These are phyloP conservation scores for Hymenoscyphus repandus DNA, from an alignment of 2,329 filamentous ascomycete species.

Conservation along the genomic window DNA sequence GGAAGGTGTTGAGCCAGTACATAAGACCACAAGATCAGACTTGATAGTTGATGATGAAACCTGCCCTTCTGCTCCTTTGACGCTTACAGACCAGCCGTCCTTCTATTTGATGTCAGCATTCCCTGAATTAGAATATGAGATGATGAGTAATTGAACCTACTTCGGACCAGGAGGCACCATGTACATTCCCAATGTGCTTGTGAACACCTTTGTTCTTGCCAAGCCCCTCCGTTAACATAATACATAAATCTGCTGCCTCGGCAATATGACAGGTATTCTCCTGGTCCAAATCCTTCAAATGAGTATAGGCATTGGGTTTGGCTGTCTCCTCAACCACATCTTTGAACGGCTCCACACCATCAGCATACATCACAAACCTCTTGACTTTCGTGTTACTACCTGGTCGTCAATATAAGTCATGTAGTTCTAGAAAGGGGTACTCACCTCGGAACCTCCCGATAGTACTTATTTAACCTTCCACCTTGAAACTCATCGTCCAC, in stretches of 20 bases:
- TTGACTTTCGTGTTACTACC: slow-evolving; percentile 54
- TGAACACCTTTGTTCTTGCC: slow-evolving; percentile 35
- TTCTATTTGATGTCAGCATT: slow-evolving; percentile 13
- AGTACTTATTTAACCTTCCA: slow-evolving; percentile 47
- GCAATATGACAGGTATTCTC: slow-evolving; percentile 52
- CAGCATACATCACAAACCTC: slow-evolving; percentile 52
- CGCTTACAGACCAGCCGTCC: slow-evolving; percentile 33
- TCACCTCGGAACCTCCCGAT: slow-evolving; percentile 53
- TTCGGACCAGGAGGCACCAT: slow-evolving; percentile 35
- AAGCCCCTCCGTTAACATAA: slow-evolving; percentile 41
- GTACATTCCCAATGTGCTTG: slow-evolving; percentile 35
- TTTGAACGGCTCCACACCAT: slow-evolving; percentile 47
- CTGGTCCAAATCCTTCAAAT: slow-evolving; percentile 48
- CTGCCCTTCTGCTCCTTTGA: slow-evolving; percentile 12
- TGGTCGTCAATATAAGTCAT: slow-evolving; percentile 6
- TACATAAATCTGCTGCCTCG: slow-evolving; percentile 51
- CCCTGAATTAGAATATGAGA: background rate
- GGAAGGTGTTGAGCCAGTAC: slow-evolving; percentile 49
- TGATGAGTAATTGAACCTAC: slow-evolving; percentile 20
- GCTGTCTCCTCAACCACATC: slow-evolving; percentile 41
- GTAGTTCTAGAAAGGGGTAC: slow-evolving; percentile 6
- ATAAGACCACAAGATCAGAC: slow-evolving; percentile 43
- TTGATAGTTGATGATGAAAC: background rate
- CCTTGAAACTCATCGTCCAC: slow-evolving; percentile 51
- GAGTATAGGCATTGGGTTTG: slow-evolving; percentile 48